phyloP scores from a whole-genome alignment of 2,329 filamentous ascomycete species.

The Phialocephala subalpina region DNA sequence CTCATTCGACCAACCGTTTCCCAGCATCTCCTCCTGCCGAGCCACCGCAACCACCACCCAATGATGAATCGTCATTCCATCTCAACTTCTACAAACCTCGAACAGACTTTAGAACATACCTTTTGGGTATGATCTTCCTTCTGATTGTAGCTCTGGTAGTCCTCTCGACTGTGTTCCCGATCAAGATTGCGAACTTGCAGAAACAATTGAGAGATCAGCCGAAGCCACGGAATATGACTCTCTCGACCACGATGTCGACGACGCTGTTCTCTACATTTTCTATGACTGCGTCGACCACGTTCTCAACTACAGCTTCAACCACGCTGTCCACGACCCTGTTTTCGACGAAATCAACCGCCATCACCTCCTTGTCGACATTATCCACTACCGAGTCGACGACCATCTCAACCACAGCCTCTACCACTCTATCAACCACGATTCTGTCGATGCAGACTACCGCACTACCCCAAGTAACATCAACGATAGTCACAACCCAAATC shows the following conservation, averaged over 20 bases:
- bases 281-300: not conserved
- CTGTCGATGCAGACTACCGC: not conserved
- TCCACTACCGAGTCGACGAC: not conserved
- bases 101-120: not conserved
- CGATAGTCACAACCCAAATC: not conserved
- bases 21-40: not conserved
- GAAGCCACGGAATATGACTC: not conserved
- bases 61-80: not conserved
- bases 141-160: not conserved
- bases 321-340: not conserved
- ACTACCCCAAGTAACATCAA: not conserved
- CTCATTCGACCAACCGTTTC: not conserved
- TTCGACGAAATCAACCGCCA: not conserved
- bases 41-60: not conserved
- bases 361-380: not conserved
- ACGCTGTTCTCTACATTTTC: not conserved
- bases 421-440: not conserved
- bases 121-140: not conserved
- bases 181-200: not conserved
- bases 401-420: not conserved
- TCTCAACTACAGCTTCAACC: not conserved
- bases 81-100: not conserved
- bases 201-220: not conserved
- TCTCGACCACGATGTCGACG: not conserved
- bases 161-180: not conserved